Percentiles rank a stretch among this genome's conserved stretches.
Conservation (phyloP, 2,329 filamentous ascomycete species). For the Nemania serpens region DNA sequence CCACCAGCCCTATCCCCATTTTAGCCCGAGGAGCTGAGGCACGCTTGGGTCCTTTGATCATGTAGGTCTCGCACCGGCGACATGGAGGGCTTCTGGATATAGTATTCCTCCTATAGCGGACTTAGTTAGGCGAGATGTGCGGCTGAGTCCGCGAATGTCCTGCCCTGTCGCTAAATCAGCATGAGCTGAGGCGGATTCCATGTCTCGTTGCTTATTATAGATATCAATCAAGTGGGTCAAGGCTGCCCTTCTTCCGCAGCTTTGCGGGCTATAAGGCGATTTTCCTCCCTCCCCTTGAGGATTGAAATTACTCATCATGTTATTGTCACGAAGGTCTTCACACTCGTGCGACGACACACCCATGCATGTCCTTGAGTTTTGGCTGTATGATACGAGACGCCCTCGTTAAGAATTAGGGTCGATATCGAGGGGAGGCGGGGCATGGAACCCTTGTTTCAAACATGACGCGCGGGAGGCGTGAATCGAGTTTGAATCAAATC, state of each 20-base stretch:
- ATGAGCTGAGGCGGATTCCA: constrained; percentile 20
- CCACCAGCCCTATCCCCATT: constrained; percentile 17
- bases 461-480: not conserved
- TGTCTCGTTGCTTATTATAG: constrained; percentile 20
- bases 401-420: too few species aligned
- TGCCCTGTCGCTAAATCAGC: constrained; percentile 1
- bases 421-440: too few species aligned
- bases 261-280: constrained; percentile 8
- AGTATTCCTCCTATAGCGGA: not conserved
- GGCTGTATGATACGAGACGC: too few species aligned
- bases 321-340: not conserved
- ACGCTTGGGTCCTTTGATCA: constrained; percentile 5
- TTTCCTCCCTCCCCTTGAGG: not conserved
- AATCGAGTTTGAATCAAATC: too few species aligned
- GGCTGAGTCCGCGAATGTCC: constrained; percentile 20
- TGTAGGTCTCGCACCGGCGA: constrained; percentile 13
- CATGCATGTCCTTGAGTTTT: too few species aligned
- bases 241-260: not conserved
- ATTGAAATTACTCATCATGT: not conserved
- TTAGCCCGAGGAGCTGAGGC: constrained; percentile 8
- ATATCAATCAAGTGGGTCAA: not conserved
- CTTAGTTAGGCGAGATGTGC: not conserved
- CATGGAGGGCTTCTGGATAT: not conserved
- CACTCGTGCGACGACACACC: not conserved
- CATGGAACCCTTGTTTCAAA: not conserved